Evolutionary conservation across 2,329 filamentous ascomycete species (phyloP), one percentile per base, ranked within the genome.

Genomic region (Diaporthe sp.): DNA sequence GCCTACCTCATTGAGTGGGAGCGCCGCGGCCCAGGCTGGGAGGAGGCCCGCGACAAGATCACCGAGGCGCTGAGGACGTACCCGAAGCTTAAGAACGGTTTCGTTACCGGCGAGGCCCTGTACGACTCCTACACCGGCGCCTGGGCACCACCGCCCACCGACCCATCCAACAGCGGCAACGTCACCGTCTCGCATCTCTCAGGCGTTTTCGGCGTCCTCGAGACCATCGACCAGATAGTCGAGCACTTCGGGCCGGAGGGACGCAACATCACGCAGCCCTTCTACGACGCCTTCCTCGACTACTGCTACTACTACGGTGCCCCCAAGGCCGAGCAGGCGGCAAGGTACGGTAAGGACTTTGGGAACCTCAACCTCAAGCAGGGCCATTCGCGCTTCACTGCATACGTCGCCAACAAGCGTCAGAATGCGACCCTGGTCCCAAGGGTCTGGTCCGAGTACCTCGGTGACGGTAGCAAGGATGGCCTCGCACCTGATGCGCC

Each of bases 1-100:
- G 86, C 86, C 0, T 92, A 90, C 88, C 83, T 92, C 0, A 85
- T 91, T 2, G 90, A 90, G 74, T 92, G 88, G 87, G 90, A 92
- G 78, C 85, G 90, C 0, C 87, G 87, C 2, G 88, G 89, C 0
- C 82, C 87, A 0, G 83, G 87, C 3, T 90, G 87, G 87, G 81
- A 89, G 71, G 87, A 90, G 77, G 86, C 89, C 1, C 84, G 83
- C 38, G 78, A 80, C 2, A 91, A 90, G 79, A 84, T 92, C 0
- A 83, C 83, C 10, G 82, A 83, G 35, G 87, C 87, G 0, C 83
- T 88, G 15, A 80, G 82, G 6, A 89, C 89, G 3, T 91, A 91
- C 68, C 87, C 86, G 0, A 82, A 83, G 15, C 83, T 92, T 6
- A 90, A 85, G 75, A 88, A 91, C 76, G 90, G 90, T 0, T 91